phyloP scores from a whole-genome alignment of 2,329 filamentous ascomycete species.

The Epichloe coenophiala region DNA sequence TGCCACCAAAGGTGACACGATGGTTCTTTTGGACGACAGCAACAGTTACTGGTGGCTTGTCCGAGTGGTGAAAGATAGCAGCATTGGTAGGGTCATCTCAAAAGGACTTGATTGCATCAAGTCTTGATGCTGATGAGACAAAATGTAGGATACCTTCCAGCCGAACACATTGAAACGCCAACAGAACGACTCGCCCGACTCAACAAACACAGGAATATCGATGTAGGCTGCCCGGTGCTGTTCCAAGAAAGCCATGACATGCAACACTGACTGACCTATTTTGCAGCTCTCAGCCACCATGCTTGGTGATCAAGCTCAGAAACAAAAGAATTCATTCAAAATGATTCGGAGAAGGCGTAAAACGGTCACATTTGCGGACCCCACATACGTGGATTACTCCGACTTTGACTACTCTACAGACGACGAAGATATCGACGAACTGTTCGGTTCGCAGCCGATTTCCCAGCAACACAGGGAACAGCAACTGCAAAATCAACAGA shows the following conservation, averaged over 20 bases:
- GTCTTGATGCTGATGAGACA: neutral
- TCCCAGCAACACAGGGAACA: constrained; percentile 18
- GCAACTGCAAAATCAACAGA: constrained; percentile 17
- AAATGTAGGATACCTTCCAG: constrained; percentile 71
- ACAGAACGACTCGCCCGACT: constrained; percentile 85
- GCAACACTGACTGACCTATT: constrained; percentile 11
- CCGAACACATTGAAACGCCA: constrained; percentile 96
- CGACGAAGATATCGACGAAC: constrained; percentile 42
- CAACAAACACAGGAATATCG: constrained; percentile 97
- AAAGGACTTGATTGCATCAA: neutral
- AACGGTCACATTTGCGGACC: constrained; percentile 72
- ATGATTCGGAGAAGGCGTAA: constrained; percentile 76
- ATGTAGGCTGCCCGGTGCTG: constrained; percentile 44
- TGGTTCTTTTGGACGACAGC: constrained; percentile 95
- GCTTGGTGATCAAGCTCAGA: constrained; percentile 54
- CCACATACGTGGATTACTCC: constrained; percentile 78
- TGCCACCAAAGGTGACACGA: constrained; percentile 94
- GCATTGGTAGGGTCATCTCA: constrained; percentile 47
- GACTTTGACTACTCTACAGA: constrained; percentile 78
- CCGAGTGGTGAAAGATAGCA: constrained; percentile 91
- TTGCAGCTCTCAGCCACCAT: constrained; percentile 46
- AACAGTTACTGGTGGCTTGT: constrained; percentile 99
- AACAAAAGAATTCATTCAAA: constrained; percentile 70
- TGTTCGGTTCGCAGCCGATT: constrained; percentile 22
- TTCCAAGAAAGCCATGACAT: neutral